Evolutionary conservation across 306 rosid species (phyloP), one percentile per base, ranked within the genome.

Genomic region (Parietaria judaica): DNA sequence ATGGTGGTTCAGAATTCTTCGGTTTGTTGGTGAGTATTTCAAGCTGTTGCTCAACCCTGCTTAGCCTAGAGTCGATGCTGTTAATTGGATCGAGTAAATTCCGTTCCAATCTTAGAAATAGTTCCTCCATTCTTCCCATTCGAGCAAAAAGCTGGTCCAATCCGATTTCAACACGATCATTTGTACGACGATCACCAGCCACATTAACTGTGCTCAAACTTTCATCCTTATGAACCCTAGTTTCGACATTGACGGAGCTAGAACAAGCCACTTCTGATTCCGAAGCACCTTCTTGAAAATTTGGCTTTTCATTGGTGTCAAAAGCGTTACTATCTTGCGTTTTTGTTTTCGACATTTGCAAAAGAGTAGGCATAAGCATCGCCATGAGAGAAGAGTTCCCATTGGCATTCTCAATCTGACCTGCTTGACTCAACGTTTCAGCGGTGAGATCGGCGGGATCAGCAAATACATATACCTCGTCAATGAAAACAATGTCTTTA

Each of bases 11-110:
- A 56, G 86, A 70, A 68, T 65, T 75, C 72, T 72, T 79, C 36
- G 70, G 64, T 55, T 80, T 79, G 69, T 63, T 77, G 55, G 68
- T 63, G 45, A 88, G 68, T 23, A 76, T 65, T 66, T 82, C 97
- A 76, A 94, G 86, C 54, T 88, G 95, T 81, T 81, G 85, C 78
- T 94, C 99, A 37, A 94, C 94, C 68, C 54, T 79, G 68, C 82
- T 81, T 34, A 94, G 99, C 81, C 99, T 86, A 36, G 72, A 71
- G 77, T 88, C 99, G 43, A 94, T 84, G 82, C 72, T 77, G 73
- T 53, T 80, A 43, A 94, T 82, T 60, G 99, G 97, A 61, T 74
- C 71, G 47, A 81, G 72, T 90, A 94, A 79, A 55, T 82, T 88
- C 65, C 86, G 95, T 79, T 94, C 97, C 77, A 94, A 84, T 39